Percentiles rank a stretch among this genome's conserved stretches.
Conservation (phyloP, 805 yeast species). For the Pichia exigua region DNA sequence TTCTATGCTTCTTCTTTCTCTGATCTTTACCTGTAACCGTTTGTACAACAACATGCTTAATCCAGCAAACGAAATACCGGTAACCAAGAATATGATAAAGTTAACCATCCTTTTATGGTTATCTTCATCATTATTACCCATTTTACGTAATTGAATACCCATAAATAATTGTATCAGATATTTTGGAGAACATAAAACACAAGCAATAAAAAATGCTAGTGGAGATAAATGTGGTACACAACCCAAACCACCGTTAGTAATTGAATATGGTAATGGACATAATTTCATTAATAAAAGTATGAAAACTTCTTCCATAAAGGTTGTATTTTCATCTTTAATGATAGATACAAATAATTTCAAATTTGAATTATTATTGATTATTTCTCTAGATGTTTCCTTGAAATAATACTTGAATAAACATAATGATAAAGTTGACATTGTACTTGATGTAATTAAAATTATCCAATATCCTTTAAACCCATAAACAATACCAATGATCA, state of each 20-base stretch:
- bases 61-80: constrained; percentile 43
- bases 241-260: constrained; percentile 88
- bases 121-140: constrained; percentile 51
- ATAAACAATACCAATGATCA: constrained; percentile 71
- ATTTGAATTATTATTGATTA: constrained; percentile 54
- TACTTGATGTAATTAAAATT: constrained; percentile 56
- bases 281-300: constrained; percentile 66
- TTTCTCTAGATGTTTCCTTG: constrained; percentile 44
- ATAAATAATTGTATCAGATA: constrained; percentile 66
- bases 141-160: constrained; percentile 63
- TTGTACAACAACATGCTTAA: constrained; percentile 65
- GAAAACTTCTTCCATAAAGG: constrained; percentile 48
- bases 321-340: constrained; percentile 42
- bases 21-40: constrained; percentile 35
- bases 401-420: constrained; percentile 55
- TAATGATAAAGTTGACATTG: constrained; percentile 75
- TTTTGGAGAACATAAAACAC: constrained; percentile 74
- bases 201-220: constrained; percentile 59
- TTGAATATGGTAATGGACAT: constrained; percentile 89
- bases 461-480: constrained; percentile 84
- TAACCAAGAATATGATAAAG: constrained; percentile 48
- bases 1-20: not conserved
- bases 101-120: constrained; percentile 49
- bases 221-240: constrained; percentile 71
- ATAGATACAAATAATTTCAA: constrained; percentile 71